Evolutionary conservation across 176 grass and related monocot species (phyloP).

Genomic region (Musa acuminata): DNA sequence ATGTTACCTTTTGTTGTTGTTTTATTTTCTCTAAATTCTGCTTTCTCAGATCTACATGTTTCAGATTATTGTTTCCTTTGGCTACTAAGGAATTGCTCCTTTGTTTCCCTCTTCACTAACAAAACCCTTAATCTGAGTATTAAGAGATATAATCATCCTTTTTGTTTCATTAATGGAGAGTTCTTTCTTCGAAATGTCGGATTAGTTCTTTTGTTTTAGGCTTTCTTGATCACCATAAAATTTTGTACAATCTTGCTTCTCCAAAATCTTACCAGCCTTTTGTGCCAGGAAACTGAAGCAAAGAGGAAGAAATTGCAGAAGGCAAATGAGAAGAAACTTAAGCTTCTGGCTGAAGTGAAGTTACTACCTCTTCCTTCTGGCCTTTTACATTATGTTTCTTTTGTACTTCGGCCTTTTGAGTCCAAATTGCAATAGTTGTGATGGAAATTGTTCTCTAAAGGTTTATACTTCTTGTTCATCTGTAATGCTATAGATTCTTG

Average conservation of each 20-base stretch:
- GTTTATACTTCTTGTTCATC: neutral
- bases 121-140: no score
- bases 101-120: no score
- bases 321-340: constrained; percentile 34
- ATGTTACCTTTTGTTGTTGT: neutral
- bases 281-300: constrained; percentile 48
- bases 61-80: neutral
- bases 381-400: neutral
- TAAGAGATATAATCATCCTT: neutral
- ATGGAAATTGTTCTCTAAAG: neutral
- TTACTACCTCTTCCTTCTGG: constrained; percentile 5
- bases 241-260: neutral
- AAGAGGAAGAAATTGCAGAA: constrained; percentile 36
- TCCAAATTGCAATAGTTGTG: neutral
- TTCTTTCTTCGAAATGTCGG: neutral
- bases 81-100: no score
- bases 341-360: constrained; percentile 60
- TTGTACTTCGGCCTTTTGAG: neutral
- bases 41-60: neutral
- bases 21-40: neutral
- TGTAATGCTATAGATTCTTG: constrained; percentile 41
- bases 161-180: neutral
- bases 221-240: neutral
- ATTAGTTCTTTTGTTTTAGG: neutral
- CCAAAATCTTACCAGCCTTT: constrained; percentile 3